phyloP scores from a whole-genome alignment of 2,329 filamentous ascomycete genomes.

The Trichoderma endophyticum region DNA sequence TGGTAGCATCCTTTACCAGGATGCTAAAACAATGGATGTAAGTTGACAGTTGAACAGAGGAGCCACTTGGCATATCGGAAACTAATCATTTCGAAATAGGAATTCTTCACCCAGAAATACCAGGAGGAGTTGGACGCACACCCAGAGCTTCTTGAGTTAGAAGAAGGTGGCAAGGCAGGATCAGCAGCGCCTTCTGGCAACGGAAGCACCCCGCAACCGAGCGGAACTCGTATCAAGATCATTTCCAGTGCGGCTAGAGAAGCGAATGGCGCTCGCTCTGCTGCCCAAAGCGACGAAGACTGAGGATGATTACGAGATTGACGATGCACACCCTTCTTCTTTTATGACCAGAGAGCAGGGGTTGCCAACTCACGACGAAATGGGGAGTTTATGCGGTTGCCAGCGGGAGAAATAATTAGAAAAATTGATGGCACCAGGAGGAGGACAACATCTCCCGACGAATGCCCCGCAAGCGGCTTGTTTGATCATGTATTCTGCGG shows the following conservation, averaged over 20 bases:
- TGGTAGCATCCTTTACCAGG: constrained; percentile 83
- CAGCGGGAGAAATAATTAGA: constrained; percentile 3
- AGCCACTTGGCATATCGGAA: not conserved
- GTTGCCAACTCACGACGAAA: constrained; percentile 10
- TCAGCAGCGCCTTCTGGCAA: constrained; percentile 52
- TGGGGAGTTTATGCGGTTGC: constrained; percentile 6
- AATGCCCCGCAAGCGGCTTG: constrained; percentile 18
- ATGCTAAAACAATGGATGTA: constrained; percentile 92
- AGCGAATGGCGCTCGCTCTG: constrained; percentile 38
- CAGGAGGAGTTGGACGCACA: constrained; percentile 53
- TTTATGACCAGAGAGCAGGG: constrained; percentile 2
- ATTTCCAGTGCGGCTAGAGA: constrained; percentile 44
- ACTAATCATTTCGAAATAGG: constrained; percentile 44
- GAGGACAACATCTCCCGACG: constrained; percentile 6
- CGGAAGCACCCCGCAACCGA: constrained; percentile 63
- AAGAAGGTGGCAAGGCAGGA: constrained; percentile 42
- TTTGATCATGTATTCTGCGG: constrained; percentile 26
- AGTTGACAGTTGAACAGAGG: constrained; percentile 30
- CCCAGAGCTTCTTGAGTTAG: constrained; percentile 54
- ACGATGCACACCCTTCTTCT: not conserved
- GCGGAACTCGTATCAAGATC: constrained; percentile 67
- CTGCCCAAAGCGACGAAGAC: constrained; percentile 54
- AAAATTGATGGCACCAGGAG: constrained; percentile 13
- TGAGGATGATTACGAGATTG: constrained; percentile 26
- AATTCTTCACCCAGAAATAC: constrained; percentile 54